Percentiles rank a stretch among this genome's conserved stretches.
These are phyloP conservation scores for Tillandsia fasciculata DNA, from an alignment of 176 grass and related monocot genomes.

Conservation along the genomic window DNA sequence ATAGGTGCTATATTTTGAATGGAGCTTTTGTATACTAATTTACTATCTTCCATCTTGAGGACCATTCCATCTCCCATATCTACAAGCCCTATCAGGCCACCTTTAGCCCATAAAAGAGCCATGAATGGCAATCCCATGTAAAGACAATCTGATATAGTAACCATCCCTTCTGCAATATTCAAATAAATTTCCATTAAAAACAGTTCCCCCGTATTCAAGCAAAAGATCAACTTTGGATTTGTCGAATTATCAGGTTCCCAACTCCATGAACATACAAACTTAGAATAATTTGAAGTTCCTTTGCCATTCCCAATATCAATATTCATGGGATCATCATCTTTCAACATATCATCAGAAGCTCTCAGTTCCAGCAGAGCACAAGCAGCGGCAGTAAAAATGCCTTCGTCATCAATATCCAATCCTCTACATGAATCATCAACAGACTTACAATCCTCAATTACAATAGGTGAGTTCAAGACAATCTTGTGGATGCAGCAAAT, in stretches of 20 bases:
- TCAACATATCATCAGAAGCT: slow-evolving; percentile 69
- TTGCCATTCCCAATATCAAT: slow-evolving; percentile 64
- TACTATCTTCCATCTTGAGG: slow-evolving; percentile 58
- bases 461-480: slow-evolving; percentile 32
- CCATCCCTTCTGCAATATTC: slow-evolving; percentile 42
- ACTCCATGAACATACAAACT: slow-evolving; percentile 77
- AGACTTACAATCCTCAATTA: slow-evolving; percentile 50
- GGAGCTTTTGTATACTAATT: slow-evolving; percentile 58
- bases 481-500: slow-evolving; percentile 62
- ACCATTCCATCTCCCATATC: slow-evolving; percentile 98
- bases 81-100: slow-evolving; percentile 65
- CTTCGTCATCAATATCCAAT: slow-evolving; percentile 64
- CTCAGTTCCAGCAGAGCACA: slow-evolving; percentile 92
- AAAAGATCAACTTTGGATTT: slow-evolving; percentile 66
- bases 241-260: slow-evolving; percentile 64
- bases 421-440: slow-evolving; percentile 65
- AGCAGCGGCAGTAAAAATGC: slow-evolving; percentile 62
- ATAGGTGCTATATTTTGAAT: slow-evolving; percentile 95
- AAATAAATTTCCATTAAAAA: slow-evolving; percentile 70
- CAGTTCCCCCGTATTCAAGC: slow-evolving; percentile 78
- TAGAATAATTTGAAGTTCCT: slow-evolving; percentile 36
- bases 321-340: slow-evolving; percentile 76
- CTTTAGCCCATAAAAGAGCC: slow-evolving; percentile 66
- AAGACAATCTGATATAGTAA: slow-evolving; percentile 53
- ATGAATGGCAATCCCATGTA: slow-evolving; percentile 55